These are phyloP conservation scores for Spergularia azorica DNA, from an alignment of 179 eudicot genomes.

Conservation along the genomic window DNA sequence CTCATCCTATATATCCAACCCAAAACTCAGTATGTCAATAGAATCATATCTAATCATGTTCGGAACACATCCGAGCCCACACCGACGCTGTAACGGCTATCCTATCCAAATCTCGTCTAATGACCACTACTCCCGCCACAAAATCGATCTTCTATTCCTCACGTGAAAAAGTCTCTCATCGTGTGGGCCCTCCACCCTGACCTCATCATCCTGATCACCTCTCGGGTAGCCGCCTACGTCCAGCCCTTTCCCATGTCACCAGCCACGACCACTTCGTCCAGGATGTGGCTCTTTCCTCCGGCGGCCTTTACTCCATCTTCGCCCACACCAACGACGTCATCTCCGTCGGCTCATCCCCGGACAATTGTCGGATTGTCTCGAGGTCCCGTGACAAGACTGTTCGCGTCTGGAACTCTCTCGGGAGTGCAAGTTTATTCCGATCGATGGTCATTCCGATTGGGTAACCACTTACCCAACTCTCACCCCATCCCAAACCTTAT, in stretches of 20 bases:
- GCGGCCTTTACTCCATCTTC: conserved; percentile 47
- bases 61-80: conserved; percentile 48
- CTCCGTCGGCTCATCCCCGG: conserved; percentile 45
- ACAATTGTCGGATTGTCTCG: conserved; percentile 51
- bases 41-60: conserved; percentile 23
- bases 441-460: conserved; percentile 41
- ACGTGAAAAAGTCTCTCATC: conserved; percentile 53
- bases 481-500: conserved; percentile 10
- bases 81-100: conserved; percentile 49
- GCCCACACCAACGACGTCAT: conserved; percentile 50
- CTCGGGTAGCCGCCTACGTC: conserved; percentile 24
- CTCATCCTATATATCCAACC: neutral
- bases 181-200: conserved; percentile 39
- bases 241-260: conserved; percentile 36
- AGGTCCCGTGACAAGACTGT: conserved; percentile 42
- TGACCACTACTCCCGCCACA: conserved; percentile 29
- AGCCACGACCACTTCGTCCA: conserved; percentile 47
- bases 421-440: conserved; percentile 38
- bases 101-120: conserved; percentile 38
- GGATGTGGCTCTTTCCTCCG: conserved; percentile 53
- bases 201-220: conserved; percentile 29
- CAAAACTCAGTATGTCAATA: neutral
- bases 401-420: conserved; percentile 50
- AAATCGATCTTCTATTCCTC: conserved; percentile 36
- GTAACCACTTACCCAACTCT: neutral